Base-by-base conservation (phyloP, 768 basidiomycete species). In the Chiua virens region DNA sequence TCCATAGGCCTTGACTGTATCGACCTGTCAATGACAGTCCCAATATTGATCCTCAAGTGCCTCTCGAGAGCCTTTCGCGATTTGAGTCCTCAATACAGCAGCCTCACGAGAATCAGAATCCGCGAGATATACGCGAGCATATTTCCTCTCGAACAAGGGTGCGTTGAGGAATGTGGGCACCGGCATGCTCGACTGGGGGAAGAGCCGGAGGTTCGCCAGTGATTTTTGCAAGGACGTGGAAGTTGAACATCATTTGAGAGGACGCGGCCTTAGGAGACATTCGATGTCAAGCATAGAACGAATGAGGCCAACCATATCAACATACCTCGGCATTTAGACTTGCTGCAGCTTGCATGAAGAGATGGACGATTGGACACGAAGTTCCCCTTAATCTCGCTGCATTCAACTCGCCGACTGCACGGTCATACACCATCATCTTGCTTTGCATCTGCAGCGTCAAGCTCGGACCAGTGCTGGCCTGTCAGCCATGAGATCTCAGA, bases 341-440 rank as follows among this genome's bases (percentile, higher is more conserved):
- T 8, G 79, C 69, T 7, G 89, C 81, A 9, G 87, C 87, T 47
- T 87, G 79, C 39, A 83, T 79, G 38, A 92, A 76, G 1, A 83
- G 73, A 58, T 91, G 87, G 8, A 92, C 71, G 53, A 93, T 77
- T 7, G 90, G 89, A 67, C 79, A 92, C 2, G 86, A 90, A 6
- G 77, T 83, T 17, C 82, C 86, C 3, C 85, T 80, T 17, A 86
- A 71, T 38, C 93, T 76, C 1, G 89, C 81, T 35, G 76, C 69
- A 72, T 97, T 94, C 45, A 98, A 73, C 21, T 90, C 83, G 8
- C 80, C 75, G 38, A 98, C 75, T 28, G 89, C 85, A 42, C 83
- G 82, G 73, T 95, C 90, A 67, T 98, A 99, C 13, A 84, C 86
- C 88, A 98, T 92, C 94, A 98, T 94, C 71, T 90, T 91, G 70